Evolutionary conservation across 2,329 filamentous ascomycete species (phyloP).

Genomic region (Biscogniauxia mediterranea): DNA sequence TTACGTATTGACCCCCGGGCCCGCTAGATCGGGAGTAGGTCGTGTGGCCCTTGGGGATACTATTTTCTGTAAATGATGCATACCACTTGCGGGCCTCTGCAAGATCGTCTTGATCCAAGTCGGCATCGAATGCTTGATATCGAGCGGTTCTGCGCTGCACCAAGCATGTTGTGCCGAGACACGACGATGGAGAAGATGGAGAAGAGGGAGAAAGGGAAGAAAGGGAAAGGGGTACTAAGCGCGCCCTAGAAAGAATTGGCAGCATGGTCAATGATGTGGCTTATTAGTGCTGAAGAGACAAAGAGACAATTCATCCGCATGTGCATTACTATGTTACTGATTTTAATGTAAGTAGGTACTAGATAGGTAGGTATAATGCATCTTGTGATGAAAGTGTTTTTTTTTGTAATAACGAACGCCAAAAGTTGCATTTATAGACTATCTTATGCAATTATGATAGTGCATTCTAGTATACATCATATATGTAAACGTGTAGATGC

Average conservation of each 20-base stretch:
- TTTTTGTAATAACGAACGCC: too few species aligned
- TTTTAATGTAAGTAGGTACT: too few species aligned
- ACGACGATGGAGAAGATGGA: not conserved
- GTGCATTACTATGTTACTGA: too few species aligned
- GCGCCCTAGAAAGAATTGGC: conserved; percentile 1
- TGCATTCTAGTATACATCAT: too few species aligned
- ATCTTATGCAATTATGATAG: too few species aligned
- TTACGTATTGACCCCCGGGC: conserved; percentile 61
- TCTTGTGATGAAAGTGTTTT: too few species aligned
- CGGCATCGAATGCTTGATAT: conserved; percentile 47
- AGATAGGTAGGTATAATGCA: too few species aligned
- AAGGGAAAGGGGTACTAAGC: not conserved
- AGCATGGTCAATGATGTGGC: conserved; percentile 7
- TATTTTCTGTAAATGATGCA: conserved; percentile 40
- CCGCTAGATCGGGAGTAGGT: conserved; percentile 59
- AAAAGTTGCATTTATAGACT: too few species aligned
- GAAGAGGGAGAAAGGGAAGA: too few species aligned
- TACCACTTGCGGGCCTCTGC: conserved; percentile 53
- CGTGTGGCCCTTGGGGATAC: conserved; percentile 51
- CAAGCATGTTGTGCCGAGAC: not conserved
- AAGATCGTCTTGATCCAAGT: conserved; percentile 50
- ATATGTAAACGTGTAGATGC: too few species aligned
- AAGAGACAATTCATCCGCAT: too few species aligned
- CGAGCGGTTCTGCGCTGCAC: conserved; percentile 17
- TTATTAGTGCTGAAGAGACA: not conserved